Evolutionary conservation across 164 flowering plant genomes (phyloP).

Genomic region (Magnolia sinica): DNA sequence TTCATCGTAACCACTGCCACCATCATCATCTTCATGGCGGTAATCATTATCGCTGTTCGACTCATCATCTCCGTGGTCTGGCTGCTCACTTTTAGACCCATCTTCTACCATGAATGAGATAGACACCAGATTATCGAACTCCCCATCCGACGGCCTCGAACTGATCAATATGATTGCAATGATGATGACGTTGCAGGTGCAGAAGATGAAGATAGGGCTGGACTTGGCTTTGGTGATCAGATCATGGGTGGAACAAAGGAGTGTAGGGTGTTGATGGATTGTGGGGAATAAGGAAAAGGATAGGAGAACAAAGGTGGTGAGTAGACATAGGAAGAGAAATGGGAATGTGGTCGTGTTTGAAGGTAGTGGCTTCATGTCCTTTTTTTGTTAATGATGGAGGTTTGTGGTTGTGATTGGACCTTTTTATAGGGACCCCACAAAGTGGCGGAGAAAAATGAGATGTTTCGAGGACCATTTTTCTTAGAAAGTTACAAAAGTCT

Average conservation of each 20-base stretch:
- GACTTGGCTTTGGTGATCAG: conserved; percentile 12
- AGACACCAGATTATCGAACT: not conserved
- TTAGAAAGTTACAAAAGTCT: not conserved
- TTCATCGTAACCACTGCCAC: conserved; percentile 17
- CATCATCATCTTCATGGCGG: not conserved
- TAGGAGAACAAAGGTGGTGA: not conserved
- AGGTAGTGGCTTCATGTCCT: conserved; percentile 4
- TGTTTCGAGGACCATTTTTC: not conserved
- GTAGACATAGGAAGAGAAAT: not conserved
- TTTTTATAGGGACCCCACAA: not conserved
- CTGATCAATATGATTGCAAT: conserved; percentile 5
- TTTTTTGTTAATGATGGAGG: not conserved
- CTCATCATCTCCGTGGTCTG: not conserved
- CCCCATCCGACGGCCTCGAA: not conserved
- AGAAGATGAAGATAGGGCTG: conserved; percentile 10
- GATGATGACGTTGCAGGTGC: conserved; percentile 12
- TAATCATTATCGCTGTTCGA: not conserved
- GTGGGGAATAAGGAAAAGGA: not conserved
- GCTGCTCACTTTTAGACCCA: not conserved
- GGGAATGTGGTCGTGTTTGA: not conserved
- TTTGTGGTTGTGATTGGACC: not conserved
- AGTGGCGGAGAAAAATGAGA: not conserved
- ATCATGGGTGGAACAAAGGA: conserved; percentile 5
- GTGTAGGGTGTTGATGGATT: conserved; percentile 4
- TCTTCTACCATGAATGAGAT: not conserved